Base-by-base conservation (phyloP, 441 rosid species). In the Rhodomyrtus psidioides region DNA sequence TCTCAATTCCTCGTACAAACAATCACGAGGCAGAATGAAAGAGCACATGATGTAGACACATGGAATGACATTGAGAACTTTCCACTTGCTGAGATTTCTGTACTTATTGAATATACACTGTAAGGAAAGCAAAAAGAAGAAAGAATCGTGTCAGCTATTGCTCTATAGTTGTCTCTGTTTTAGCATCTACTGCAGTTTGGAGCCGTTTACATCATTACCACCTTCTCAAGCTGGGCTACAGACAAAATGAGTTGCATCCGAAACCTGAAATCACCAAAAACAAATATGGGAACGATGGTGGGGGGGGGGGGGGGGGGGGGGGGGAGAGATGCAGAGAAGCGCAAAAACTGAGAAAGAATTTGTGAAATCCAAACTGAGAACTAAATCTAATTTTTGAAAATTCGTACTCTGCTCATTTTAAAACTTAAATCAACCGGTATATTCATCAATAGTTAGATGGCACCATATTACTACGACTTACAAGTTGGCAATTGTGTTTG, bases 381-480 rank as follows among this genome's bases (percentile, higher is more conserved):
- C 79, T 19, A 2, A 6, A 21, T 70, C 75, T 62, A 21, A 70
- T 70, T 70, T 70, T 70, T 0, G 4, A 34, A 70, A 70, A 34
- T 39, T 70, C 79, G 15, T 70, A 70, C 49, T 21, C n/a, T n/a
- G 79, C 49, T 21, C 13, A 1, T 46, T 70, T 23, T 5, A 70
- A 12, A 39, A 39, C 23, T 70, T 70, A 70, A 46, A 70, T 3
- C n/a, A 39, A 39, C 79, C 79, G 26, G 39, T 13, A 6, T 23
- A 39, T 21, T 39, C 14, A 21, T 51, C 28, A 46, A n/a, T 8
- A 23, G 34, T 62, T 65, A 15, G 55, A 53, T 26, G 49, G 42
- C 17, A 17, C 34, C 19, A 85, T 46, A 86, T 90, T 91, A 91
- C 94, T 93, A 42, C 46, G 53, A 86, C 87, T 86, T 84, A 85